A percentile compares a stretch with the other conserved stretches of the same genome.
These are phyloP conservation scores for Heliosperma pusillum DNA, from an alignment of 148 eudicot genomes.

Conservation along the genomic window DNA sequence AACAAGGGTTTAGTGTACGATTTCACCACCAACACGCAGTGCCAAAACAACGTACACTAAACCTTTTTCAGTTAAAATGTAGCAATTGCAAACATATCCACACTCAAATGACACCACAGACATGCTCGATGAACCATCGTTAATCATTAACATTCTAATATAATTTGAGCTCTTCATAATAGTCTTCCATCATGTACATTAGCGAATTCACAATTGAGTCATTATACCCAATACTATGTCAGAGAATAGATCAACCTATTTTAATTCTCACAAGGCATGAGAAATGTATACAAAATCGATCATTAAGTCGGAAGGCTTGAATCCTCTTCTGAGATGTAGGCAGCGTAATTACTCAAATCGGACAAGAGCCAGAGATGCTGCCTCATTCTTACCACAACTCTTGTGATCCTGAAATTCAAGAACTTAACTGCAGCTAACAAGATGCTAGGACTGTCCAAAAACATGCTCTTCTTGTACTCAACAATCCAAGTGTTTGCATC, in stretches of 20 bases:
- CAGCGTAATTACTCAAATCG: slow-evolving; percentile 15
- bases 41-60: no score
- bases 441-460: slow-evolving; percentile 39
- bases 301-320: slow-evolving; percentile 37
- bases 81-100: no score
- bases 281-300: slow-evolving; percentile 1
- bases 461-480: slow-evolving; percentile 43
- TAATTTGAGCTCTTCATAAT: not conserved
- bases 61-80: no score
- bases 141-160: not conserved
- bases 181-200: slow-evolving; percentile 9
- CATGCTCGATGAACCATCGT: no score
- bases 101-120: no score
- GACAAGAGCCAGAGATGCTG: slow-evolving; percentile 46
- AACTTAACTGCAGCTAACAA: slow-evolving; percentile 37
- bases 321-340: slow-evolving; percentile 13
- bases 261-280: slow-evolving; percentile 16
- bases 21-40: no score
- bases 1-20: no score
- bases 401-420: slow-evolving; percentile 38
- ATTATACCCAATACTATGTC: not conserved
- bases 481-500: slow-evolving; percentile 66
- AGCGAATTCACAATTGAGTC: not conserved
- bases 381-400: slow-evolving; percentile 34
- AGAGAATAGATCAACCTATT: not conserved